Percentiles rank a stretch among this genome's conserved stretches.
Conservation (phyloP, 2,329 filamentous ascomycete genomes). For the Didymella pinodella region DNA sequence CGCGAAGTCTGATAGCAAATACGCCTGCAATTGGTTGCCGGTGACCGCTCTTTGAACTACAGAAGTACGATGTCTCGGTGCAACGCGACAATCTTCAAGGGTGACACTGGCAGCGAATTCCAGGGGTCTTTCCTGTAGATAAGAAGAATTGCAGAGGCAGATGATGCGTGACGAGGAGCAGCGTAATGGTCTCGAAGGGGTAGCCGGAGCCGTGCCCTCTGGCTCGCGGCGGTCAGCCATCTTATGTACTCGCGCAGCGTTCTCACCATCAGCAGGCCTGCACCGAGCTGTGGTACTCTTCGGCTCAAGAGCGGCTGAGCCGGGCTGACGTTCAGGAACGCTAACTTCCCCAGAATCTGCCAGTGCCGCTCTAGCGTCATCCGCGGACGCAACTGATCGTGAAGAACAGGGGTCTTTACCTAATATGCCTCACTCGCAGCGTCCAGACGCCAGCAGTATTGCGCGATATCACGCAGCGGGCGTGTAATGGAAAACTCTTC, state of each 20-base stretch:
- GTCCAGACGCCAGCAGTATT: constrained; percentile 8
- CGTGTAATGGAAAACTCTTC: constrained; percentile 16
- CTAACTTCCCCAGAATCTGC: constrained; percentile 28
- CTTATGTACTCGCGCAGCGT: constrained; percentile 4
- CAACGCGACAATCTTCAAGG: constrained; percentile 30
- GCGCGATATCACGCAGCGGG: constrained; percentile 25
- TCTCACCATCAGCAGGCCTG: constrained; percentile 4
- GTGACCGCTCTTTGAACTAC: constrained; percentile 39
- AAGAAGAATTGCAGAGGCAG: constrained; percentile 2
- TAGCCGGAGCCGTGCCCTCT: constrained; percentile 15
- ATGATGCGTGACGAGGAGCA: neutral
- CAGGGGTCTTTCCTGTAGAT: constrained; percentile 10
- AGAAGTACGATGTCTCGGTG: constrained; percentile 22
- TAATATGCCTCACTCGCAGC: constrained; percentile 35
- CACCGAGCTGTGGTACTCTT: constrained; percentile 10
- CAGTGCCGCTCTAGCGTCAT: constrained; percentile 11
- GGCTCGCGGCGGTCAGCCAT: constrained; percentile 2
- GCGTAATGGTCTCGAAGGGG: neutral
- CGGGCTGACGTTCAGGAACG: constrained; percentile 4
- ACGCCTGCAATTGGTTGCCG: constrained; percentile 41
- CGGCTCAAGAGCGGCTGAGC: constrained; percentile 2
- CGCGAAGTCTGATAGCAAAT: constrained; percentile 33
- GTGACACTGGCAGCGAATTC: constrained; percentile 17
- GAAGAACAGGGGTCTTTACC: constrained; percentile 31
- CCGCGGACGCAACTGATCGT: constrained; percentile 28